Evolutionary conservation across 2,329 filamentous ascomycete genomes (phyloP).

Genomic region (Sporothrix phasma): DNA sequence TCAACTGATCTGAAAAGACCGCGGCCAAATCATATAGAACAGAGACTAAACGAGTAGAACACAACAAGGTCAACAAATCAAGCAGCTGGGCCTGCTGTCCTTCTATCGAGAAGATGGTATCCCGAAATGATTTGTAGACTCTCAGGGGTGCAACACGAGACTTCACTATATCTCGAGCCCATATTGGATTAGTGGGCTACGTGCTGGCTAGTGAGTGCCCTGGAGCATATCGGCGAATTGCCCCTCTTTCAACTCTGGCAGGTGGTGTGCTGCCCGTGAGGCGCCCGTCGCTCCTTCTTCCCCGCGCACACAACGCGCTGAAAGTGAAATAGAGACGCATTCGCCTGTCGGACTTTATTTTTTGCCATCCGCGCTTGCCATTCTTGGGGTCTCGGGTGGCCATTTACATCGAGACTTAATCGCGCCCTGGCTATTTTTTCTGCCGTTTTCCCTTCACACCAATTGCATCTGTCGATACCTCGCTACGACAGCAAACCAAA

Average conservation of each 20-base stretch:
- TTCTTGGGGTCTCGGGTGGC: neutral
- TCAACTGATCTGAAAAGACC: too few relatives aligned
- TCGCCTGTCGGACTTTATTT: conserved; percentile 14
- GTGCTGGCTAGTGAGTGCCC: neutral
- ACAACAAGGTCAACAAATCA: too few relatives aligned
- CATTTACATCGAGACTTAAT: neutral
- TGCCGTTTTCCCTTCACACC: neutral
- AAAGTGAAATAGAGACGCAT: neutral
- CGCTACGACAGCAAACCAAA: neutral
- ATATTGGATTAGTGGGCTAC: neutral
- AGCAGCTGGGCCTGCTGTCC: too few relatives aligned
- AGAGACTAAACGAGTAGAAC: too few relatives aligned
- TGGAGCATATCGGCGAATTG: neutral
- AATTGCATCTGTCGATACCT: neutral
- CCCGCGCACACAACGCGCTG: neutral
- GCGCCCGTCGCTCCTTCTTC: neutral
- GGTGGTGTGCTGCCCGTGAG: neutral
- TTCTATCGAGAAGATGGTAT: too few relatives aligned
- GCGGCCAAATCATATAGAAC: too few relatives aligned
- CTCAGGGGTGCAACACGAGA: too few relatives aligned
- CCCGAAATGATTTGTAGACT: too few relatives aligned
- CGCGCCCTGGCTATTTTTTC: conserved; percentile 5
- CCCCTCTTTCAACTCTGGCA: conserved; percentile 1
- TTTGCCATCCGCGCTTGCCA: conserved; percentile 13
- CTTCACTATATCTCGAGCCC: neutral